A percentile compares a stretch with the other conserved stretches of the same genome.
Evolutionary conservation across 495 filamentous ascomycete genomes (phyloP).

Genomic region (Podospora didyma): DNA sequence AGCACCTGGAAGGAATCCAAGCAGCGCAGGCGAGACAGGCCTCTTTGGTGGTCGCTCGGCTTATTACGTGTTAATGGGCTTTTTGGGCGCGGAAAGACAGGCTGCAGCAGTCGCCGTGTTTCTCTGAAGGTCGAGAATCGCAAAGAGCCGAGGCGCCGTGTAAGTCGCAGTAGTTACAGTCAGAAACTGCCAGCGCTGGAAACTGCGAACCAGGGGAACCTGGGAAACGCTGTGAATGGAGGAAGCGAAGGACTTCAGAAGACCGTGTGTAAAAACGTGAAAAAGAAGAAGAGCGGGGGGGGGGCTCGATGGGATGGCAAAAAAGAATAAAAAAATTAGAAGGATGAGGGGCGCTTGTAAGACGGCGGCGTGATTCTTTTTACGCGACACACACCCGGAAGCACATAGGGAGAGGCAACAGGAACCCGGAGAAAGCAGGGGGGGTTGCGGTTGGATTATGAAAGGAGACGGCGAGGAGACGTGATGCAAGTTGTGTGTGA

Average conservation of each 20-base stretch:
- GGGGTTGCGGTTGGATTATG: slow-evolving; percentile 13
- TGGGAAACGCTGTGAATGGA: neutral
- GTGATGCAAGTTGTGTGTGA: slow-evolving; percentile 29
- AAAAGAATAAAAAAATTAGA: slow-evolving; percentile 15
- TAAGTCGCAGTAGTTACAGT: no score
- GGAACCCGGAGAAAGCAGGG: slow-evolving; percentile 1
- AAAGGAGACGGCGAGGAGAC: slow-evolving; percentile 23
- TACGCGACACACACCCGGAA: slow-evolving; percentile 13
- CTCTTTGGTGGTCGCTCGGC: neutral
- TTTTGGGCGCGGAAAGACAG: neutral
- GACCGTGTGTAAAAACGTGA: slow-evolving; percentile 2
- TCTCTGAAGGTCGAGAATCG: neutral
- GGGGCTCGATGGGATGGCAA: slow-evolving; percentile 7
- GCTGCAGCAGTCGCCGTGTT: neutral
- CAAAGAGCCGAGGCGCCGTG: neutral
- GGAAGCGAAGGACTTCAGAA: slow-evolving; percentile 4
- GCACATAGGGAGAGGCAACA: neutral
- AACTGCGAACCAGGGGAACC: no score
- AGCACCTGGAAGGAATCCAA: neutral
- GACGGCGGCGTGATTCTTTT: slow-evolving; percentile 21
- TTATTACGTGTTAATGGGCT: neutral
- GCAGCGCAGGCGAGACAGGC: neutral
- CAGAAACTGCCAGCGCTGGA: no score
- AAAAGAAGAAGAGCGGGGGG: neutral
- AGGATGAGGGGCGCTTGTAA: slow-evolving; percentile 19